A percentile compares a stretch with the other conserved stretches of the same genome.
These are phyloP conservation scores for Corymbia maculata DNA, from an alignment of 345 rosid genomes.

Conservation along the genomic window DNA sequence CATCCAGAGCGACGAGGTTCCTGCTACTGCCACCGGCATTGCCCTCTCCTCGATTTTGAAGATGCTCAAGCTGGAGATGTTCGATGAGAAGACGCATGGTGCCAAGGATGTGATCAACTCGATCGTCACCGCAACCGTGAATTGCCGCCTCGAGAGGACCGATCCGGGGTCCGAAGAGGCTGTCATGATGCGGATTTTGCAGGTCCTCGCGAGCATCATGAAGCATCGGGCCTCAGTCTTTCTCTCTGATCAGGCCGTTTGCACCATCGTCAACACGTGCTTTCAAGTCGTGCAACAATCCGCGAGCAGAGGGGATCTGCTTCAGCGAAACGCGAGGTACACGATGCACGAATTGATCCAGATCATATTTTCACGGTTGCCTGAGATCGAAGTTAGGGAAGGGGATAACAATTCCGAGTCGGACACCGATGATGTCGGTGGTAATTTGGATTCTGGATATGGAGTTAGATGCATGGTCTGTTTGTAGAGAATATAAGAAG, in stretches of 20 bases:
- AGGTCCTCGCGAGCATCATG: constrained; percentile 53
- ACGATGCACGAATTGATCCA: constrained; percentile 85
- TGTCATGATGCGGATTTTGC: constrained; percentile 78
- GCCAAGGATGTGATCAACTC: constrained; percentile 57
- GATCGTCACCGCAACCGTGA: constrained; percentile 47
- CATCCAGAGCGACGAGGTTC: constrained; percentile 66
- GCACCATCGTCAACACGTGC: constrained; percentile 79
- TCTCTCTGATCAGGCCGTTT: constrained; percentile 63
- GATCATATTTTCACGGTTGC: constrained; percentile 58
- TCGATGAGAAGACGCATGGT: constrained; percentile 73
- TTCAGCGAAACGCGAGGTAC: constrained; percentile 66
- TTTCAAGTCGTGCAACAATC: constrained; percentile 88
- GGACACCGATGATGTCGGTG: constrained; percentile 44
- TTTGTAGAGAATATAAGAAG: too few species aligned
- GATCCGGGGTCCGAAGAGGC: constrained; percentile 57
- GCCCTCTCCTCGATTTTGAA: constrained; percentile 59
- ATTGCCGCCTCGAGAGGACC: constrained; percentile 79
- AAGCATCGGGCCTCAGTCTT: constrained; percentile 46
- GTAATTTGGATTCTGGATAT: constrained; percentile 31
- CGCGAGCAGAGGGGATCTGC: constrained; percentile 56
- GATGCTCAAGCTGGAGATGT: constrained; percentile 52
- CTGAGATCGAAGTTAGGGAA: constrained; percentile 42
- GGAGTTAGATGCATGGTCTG: constrained; percentile 48
- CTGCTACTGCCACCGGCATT: constrained; percentile 62
- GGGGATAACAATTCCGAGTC: constrained; percentile 48